These are phyloP conservation scores for Zalerion maritima DNA, from an alignment of 495 filamentous ascomycete species.

Conservation along the genomic window DNA sequence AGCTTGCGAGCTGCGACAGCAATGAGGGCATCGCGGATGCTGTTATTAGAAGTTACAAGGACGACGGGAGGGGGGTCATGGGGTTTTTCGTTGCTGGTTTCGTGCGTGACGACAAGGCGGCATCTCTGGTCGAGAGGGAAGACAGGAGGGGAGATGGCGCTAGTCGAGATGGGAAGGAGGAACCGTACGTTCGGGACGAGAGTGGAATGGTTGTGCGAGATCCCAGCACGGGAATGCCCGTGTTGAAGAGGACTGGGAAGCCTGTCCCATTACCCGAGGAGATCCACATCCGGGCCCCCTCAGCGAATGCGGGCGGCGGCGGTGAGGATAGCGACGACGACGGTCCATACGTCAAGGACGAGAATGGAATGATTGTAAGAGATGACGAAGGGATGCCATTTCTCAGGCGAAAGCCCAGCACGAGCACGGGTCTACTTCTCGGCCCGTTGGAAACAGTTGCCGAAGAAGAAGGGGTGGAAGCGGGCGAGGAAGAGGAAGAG, in stretches of 20 bases:
- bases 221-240: constrained; percentile 22
- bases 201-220: constrained; percentile 23
- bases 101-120: constrained; percentile 20
- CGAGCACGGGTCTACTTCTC: too few relatives aligned
- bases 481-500: neutral
- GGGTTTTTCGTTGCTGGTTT: constrained; percentile 35
- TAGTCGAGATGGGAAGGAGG: constrained; percentile 1
- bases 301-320: too few relatives aligned
- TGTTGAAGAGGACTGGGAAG: constrained; percentile 17
- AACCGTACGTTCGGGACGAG: constrained; percentile 24
- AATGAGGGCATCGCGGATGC: constrained; percentile 38
- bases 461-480: neutral
- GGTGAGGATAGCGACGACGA: too few relatives aligned
- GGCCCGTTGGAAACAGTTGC: too few relatives aligned
- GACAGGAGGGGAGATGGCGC: constrained; percentile 6
- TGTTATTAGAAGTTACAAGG: constrained; percentile 70
- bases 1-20: constrained; percentile 25
- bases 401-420: constrained; percentile 19
- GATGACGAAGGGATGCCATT: constrained; percentile 24
- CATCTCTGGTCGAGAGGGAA: constrained; percentile 2
- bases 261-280: too few relatives aligned
- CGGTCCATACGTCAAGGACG: constrained; percentile 22
- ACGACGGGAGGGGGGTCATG: constrained; percentile 55
- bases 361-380: constrained; percentile 21
- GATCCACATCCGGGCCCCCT: too few relatives aligned